These are phyloP conservation scores for Rhododendron vialii DNA, from an alignment of 148 eudicot genomes.

Conservation along the genomic window DNA sequence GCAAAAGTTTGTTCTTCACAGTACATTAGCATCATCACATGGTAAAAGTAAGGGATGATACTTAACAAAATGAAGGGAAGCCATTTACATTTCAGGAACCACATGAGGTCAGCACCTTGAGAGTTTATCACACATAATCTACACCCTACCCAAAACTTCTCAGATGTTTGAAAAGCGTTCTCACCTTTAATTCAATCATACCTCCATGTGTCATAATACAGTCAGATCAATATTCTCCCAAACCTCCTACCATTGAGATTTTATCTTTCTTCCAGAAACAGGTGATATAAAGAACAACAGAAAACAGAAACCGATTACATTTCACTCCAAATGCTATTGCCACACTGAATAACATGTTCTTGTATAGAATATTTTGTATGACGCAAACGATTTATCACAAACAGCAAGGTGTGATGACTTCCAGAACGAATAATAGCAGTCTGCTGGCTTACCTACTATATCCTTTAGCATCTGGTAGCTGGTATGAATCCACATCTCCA, in stretches of 20 bases:
- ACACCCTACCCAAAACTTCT: not conserved
- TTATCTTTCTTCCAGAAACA: not conserved
- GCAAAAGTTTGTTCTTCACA: not conserved
- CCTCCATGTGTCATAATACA: not conserved
- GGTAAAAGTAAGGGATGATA: not conserved
- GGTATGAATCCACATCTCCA: slow-evolving; percentile 91
- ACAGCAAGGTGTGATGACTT: not conserved
- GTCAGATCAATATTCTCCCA: not conserved
- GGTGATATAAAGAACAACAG: not conserved
- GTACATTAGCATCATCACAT: not conserved
- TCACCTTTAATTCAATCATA: not conserved
- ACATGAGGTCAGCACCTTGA: not conserved
- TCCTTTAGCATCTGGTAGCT: slow-evolving; percentile 98
- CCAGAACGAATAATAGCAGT: not conserved
- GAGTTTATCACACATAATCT: not conserved
- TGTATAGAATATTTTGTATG: not conserved
- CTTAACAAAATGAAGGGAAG: not conserved
- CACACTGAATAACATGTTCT: not conserved
- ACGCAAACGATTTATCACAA: not conserved
- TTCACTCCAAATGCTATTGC: not conserved
- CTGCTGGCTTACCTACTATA: slow-evolving; percentile 69
- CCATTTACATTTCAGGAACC: not conserved
- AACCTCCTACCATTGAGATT: not conserved
- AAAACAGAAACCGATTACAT: not conserved
- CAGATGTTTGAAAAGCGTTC: not conserved